phyloP scores from a whole-genome alignment of 164 flowering plant species.

The Vitis riparia region DNA sequence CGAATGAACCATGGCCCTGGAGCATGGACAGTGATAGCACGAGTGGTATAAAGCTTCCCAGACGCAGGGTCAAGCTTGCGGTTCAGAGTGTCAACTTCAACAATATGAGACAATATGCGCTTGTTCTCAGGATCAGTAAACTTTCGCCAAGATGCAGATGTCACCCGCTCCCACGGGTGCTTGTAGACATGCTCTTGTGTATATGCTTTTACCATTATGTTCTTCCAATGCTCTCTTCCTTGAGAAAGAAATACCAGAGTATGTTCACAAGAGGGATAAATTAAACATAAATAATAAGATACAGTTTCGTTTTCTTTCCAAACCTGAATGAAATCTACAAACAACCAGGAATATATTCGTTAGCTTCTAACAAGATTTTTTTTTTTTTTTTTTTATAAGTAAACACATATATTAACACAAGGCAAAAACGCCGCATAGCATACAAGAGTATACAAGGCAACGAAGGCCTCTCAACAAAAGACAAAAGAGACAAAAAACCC shows the following conservation, averaged over 20 bases:
- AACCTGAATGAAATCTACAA: too few relatives aligned
- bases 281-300: too few relatives aligned
- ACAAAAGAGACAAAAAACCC: too few relatives aligned
- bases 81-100: constrained; percentile 83
- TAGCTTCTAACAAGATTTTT: too few relatives aligned
- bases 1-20: constrained; percentile 95
- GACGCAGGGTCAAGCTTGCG: constrained; percentile 60
- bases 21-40: constrained; percentile 84
- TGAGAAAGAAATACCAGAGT: not conserved
- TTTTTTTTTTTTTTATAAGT: too few relatives aligned
- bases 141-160: constrained; percentile 95
- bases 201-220: constrained; percentile 78
- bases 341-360: too few relatives aligned
- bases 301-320: too few relatives aligned
- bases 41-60: constrained; percentile 80
- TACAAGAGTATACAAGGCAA: too few relatives aligned
- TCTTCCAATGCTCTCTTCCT: constrained; percentile 3
- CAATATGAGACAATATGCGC: constrained; percentile 71
- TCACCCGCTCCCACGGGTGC: constrained; percentile 97
- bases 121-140: constrained; percentile 90
- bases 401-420: too few relatives aligned
- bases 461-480: too few relatives aligned
- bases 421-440: too few relatives aligned
- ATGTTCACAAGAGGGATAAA: not conserved
- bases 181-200: constrained; percentile 83